Evolutionary conservation across 2,329 filamentous ascomycete genomes (phyloP).

Genomic region (Neonectria faginata): DNA sequence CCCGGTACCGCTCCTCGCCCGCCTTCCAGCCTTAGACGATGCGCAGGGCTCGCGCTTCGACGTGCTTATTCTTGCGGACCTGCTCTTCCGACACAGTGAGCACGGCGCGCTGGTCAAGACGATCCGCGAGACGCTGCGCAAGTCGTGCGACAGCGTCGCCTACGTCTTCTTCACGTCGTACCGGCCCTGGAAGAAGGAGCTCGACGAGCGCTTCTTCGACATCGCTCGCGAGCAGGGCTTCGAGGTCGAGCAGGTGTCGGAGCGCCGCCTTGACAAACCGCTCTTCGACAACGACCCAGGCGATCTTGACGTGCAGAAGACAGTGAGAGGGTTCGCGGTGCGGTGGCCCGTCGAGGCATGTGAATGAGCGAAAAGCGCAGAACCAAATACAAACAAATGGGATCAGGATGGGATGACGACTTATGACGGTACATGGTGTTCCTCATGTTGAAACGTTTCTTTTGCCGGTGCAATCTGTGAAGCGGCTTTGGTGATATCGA

Average conservation of each 20-base stretch:
- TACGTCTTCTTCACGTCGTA: conserved; percentile 96
- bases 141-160: conserved; percentile 67
- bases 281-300: conserved; percentile 92
- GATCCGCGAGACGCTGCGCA: conserved; percentile 74
- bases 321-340: conserved; percentile 82
- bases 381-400: conserved; percentile 11
- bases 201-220: conserved; percentile 90
- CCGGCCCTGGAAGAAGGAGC: conserved; percentile 86
- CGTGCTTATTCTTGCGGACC: conserved; percentile 85
- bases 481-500: conserved; percentile 23
- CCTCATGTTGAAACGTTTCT: background rate
- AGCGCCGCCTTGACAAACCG: conserved; percentile 84
- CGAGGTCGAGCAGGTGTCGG: conserved; percentile 80
- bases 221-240: conserved; percentile 78
- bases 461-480: conserved; percentile 8
- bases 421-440: conserved; percentile 18
- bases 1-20: conserved; percentile 66
- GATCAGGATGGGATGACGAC: conserved; percentile 9
- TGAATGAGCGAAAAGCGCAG: conserved; percentile 9
- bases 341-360: conserved; percentile 67
- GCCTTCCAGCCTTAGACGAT: conserved; percentile 55
- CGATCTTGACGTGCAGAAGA: conserved; percentile 82
- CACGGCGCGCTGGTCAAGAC: conserved; percentile 82
- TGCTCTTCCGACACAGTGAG: conserved; percentile 92
- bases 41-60: conserved; percentile 69